A percentile compares a stretch with the other conserved stretches of the same genome.
These are phyloP conservation scores for Kodamaea arcana DNA, from an alignment of 1,139 yeast genomes.

Conservation along the genomic window DNA sequence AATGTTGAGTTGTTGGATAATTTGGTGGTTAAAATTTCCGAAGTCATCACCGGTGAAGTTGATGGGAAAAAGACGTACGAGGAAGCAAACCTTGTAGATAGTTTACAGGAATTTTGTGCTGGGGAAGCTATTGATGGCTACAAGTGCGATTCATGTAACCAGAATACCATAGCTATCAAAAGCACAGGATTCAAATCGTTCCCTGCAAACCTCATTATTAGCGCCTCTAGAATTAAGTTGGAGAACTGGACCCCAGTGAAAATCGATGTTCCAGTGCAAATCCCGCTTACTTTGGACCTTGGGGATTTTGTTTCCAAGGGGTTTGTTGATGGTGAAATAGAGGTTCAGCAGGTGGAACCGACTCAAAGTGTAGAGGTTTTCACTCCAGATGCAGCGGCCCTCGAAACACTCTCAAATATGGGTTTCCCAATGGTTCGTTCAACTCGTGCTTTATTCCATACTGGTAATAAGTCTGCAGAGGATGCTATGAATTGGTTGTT, in stretches of 20 bases:
- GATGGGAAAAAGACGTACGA: slow-evolving; percentile 46
- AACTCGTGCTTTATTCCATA: slow-evolving; percentile 62
- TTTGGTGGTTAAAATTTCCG: slow-evolving; percentile 56
- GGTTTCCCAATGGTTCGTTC: slow-evolving; percentile 79
- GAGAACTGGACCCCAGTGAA: slow-evolving; percentile 91
- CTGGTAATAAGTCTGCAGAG: slow-evolving; percentile 69
- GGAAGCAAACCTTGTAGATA: slow-evolving; percentile 48
- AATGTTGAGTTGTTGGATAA: slow-evolving; percentile 60
- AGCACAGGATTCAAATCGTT: slow-evolving; percentile 52
- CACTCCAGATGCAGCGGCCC: slow-evolving; percentile 51
- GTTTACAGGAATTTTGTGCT: slow-evolving; percentile 43
- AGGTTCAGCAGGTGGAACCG: slow-evolving; percentile 19
- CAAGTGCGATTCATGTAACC: slow-evolving; percentile 59
- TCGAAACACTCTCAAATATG: slow-evolving; percentile 64
- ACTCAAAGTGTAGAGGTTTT: slow-evolving; percentile 24
- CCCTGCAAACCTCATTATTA: slow-evolving; percentile 69
- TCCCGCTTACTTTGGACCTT: slow-evolving; percentile 47
- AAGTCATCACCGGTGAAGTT: slow-evolving; percentile 22
- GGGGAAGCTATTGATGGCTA: slow-evolving; percentile 61
- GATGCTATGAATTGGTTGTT: slow-evolving; percentile 90
- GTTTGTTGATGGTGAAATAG: slow-evolving; percentile 37
- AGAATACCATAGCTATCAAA: slow-evolving; percentile 43
- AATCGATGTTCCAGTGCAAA: slow-evolving; percentile 64
- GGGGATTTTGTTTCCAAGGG: slow-evolving; percentile 26
- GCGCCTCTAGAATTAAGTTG: slow-evolving; percentile 75